Evolutionary conservation across 1,284 basidiomycete species (phyloP), one percentile per base, ranked within the genome.

Genomic region (Acaromyces ingoldii): DNA sequence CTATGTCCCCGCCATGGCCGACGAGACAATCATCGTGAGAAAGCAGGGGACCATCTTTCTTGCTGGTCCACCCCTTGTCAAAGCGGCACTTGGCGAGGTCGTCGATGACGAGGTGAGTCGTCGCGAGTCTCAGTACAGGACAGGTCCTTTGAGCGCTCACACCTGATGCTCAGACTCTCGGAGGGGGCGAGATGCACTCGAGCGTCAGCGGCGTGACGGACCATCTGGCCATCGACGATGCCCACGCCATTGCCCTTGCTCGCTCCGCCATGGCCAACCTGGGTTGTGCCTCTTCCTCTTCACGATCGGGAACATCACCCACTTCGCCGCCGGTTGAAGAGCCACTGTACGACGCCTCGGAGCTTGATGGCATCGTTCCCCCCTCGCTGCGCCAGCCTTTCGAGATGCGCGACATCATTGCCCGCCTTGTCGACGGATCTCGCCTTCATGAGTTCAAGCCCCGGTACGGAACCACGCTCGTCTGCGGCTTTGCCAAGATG

Each of bases 1-100:
- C 11, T 95, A 96, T 76, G 89, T 95, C 39, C 91, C 91, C 26
- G 90, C 91, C 2, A 93, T 96, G 89, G 89, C 90, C 1, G 91
- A 96, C 69, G 60, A 63, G 55, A 95, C 91, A 58, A 85, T 96
- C 69, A 96, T 95, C 61, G 92, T 96, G 41, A 83, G 85, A 55
- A 87, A 92, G 57, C 91, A 95, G 79, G 91, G 92, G 0, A 86
- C 83, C 38, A 95, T 96, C 65, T 96, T 95, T 79, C 81, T 96
- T n/a, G 91, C 91, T 13, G 92, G 91, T 0, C 92, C 92, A 13
- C 91, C 91, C 3, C 81, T 96, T 3, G 91, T 96, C 56, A 92
- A 91, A 74, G 92, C 91, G 0, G 92, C 91, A 0, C 91, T 91
- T 0, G 91, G 92, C 34, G 91, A 96, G 75, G 85, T 85, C 26